These are phyloP conservation scores for Xylariaceae sp. DNA, from an alignment of 2,329 filamentous ascomycete genomes.

Conservation along the genomic window DNA sequence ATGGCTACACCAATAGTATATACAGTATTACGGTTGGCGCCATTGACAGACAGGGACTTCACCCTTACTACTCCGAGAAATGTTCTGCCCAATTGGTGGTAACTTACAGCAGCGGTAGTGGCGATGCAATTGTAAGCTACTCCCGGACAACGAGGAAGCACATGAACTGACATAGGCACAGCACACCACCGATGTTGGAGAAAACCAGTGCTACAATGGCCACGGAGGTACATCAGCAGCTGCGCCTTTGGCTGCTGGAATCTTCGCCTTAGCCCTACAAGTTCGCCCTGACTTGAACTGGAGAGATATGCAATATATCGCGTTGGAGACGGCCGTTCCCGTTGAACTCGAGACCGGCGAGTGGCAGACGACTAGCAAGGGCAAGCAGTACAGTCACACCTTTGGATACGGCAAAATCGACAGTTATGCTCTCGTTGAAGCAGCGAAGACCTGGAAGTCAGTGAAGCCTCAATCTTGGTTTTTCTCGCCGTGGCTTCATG, in stretches of 20 bases:
- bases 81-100: constrained; percentile 95
- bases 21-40: constrained; percentile 97
- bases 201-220: constrained; percentile 68
- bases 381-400: constrained; percentile 85
- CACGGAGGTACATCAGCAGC: constrained; percentile 96
- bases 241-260: constrained; percentile 84
- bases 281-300: constrained; percentile 82
- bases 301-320: constrained; percentile 92
- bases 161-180: constrained; percentile 25
- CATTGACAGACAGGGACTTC: constrained; percentile 77
- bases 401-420: constrained; percentile 97
- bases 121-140: constrained; percentile 67
- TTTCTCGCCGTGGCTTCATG: constrained; percentile 88
- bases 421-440: constrained; percentile 76
- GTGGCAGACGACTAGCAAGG: constrained; percentile 77
- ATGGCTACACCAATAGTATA: constrained; percentile 98
- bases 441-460: constrained; percentile 75
- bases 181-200: constrained; percentile 92
- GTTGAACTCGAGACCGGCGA: constrained; percentile 66
- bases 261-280: constrained; percentile 82
- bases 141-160: neutral
- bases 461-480: constrained; percentile 97
- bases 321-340: constrained; percentile 76
- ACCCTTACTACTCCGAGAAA: constrained; percentile 93
- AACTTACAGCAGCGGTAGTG: constrained; percentile 88